Conservation (phyloP, 192 early-diverging fungal species). For the Coemansia sp. region DNA sequence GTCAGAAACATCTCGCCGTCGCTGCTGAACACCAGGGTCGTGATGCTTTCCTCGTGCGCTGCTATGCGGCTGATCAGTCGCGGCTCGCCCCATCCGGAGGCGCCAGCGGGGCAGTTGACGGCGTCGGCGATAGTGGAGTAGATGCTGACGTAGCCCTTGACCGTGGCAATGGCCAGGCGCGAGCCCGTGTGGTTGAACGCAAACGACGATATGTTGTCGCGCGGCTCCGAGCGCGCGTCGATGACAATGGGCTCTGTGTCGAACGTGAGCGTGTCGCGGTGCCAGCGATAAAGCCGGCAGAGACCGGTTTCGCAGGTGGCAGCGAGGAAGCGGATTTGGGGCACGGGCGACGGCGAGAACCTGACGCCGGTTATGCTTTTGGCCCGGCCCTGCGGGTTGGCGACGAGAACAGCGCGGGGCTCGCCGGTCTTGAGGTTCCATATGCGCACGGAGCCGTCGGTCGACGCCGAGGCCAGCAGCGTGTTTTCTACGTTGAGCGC, state of each 20-base stretch:
- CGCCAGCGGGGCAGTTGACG: not conserved
- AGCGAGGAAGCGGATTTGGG: slow-evolving; percentile 64
- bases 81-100: slow-evolving; percentile 25
- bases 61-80: slow-evolving; percentile 61
- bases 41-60: slow-evolving; percentile 70
- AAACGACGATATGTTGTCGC: slow-evolving; percentile 58
- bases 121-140: slow-evolving; percentile 64
- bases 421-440: slow-evolving; percentile 73
- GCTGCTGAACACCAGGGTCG: slow-evolving; percentile 70
- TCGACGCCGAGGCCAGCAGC: slow-evolving; percentile 70
- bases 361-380: slow-evolving; percentile 64
- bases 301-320: slow-evolving; percentile 71
- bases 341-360: slow-evolving; percentile 74
- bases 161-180: slow-evolving; percentile 73
- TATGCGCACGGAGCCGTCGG: slow-evolving; percentile 71
- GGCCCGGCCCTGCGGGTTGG: slow-evolving; percentile 36
- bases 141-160: slow-evolving; percentile 71
- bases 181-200: slow-evolving; percentile 78
- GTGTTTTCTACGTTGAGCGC: slow-evolving; percentile 76
- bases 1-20: slow-evolving; percentile 66
- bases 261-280: slow-evolving; percentile 58
- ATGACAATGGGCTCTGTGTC: slow-evolving; percentile 54
- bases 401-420: slow-evolving; percentile 60
- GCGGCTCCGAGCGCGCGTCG: slow-evolving; percentile 53
- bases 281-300: slow-evolving; percentile 71